phyloP scores from a whole-genome alignment of 371 early-diverging fungal genomes.

The Capniomyces stellatus region DNA sequence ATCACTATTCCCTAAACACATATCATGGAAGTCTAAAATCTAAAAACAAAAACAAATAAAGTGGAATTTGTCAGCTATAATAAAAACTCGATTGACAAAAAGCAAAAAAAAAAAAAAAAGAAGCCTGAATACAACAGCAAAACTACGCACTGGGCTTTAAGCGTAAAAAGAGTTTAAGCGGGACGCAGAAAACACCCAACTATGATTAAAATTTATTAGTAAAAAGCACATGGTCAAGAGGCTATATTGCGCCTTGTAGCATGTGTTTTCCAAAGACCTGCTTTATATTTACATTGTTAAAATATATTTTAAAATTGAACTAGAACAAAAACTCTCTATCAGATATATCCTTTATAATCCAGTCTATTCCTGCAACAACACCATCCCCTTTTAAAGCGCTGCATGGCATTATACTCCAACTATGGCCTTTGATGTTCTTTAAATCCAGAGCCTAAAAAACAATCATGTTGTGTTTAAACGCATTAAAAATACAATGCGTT shows the following conservation, averaged over 20 bases:
- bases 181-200: too few relatives aligned
- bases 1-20: too few relatives aligned
- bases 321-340: not conserved
- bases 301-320: not conserved
- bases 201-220: too few relatives aligned
- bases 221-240: too few relatives aligned
- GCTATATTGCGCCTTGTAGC: not conserved
- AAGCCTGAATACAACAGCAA: too few relatives aligned
- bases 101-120: too few relatives aligned
- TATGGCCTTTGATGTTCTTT: constrained; percentile 61
- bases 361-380: constrained; percentile 74
- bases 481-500: not conserved
- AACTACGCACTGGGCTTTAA: too few relatives aligned
- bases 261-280: not conserved
- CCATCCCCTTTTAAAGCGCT: constrained; percentile 82
- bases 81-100: too few relatives aligned
- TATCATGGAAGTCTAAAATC: too few relatives aligned
- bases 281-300: not conserved
- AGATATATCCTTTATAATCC: constrained; percentile 74
- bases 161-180: too few relatives aligned
- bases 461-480: not conserved
- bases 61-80: too few relatives aligned
- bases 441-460: constrained; percentile 39
- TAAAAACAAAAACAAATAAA: too few relatives aligned
- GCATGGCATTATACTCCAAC: constrained; percentile 79